Conservation (phyloP, 306 rosid genomes). For the Mucuna pruriens region DNA sequence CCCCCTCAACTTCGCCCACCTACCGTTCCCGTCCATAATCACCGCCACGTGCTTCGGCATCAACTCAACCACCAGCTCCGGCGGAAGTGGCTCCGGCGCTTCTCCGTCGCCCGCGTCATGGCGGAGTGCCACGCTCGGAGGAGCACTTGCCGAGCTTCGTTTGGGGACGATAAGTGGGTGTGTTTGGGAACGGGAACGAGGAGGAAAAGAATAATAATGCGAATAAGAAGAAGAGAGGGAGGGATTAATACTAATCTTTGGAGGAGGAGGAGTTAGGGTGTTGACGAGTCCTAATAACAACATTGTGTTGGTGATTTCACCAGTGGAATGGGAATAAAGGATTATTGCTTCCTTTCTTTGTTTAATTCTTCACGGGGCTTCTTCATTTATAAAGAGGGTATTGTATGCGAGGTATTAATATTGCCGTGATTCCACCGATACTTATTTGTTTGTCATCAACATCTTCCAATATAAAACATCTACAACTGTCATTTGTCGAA, state of each 20-base stretch:
- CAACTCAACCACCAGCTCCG: slow-evolving; percentile 52
- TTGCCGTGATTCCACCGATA: too few species aligned
- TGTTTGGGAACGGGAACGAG: neutral
- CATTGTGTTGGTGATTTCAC: neutral
- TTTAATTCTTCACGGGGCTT: too few species aligned
- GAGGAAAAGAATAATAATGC: neutral
- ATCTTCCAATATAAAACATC: too few species aligned
- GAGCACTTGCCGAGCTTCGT: neutral
- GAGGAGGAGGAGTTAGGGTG: neutral
- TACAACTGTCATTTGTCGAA: too few species aligned
- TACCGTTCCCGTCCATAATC: slow-evolving; percentile 77
- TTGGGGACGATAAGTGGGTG: neutral
- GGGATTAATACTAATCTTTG: neutral
- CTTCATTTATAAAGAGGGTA: too few species aligned
- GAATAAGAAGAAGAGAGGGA: neutral
- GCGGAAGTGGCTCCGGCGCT: slow-evolving; percentile 47
- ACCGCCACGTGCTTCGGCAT: slow-evolving; percentile 87
- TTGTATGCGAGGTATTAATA: too few species aligned
- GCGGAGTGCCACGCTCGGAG: neutral
- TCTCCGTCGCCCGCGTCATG: neutral
- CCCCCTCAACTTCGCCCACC: slow-evolving; percentile 70
- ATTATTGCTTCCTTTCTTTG: too few species aligned
- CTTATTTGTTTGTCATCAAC: too few species aligned
- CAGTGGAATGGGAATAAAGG: too few species aligned
- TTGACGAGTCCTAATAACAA: neutral